Conservation (phyloP, 2,329 filamentous ascomycete species). For the Delphinella strobiligena region DNA sequence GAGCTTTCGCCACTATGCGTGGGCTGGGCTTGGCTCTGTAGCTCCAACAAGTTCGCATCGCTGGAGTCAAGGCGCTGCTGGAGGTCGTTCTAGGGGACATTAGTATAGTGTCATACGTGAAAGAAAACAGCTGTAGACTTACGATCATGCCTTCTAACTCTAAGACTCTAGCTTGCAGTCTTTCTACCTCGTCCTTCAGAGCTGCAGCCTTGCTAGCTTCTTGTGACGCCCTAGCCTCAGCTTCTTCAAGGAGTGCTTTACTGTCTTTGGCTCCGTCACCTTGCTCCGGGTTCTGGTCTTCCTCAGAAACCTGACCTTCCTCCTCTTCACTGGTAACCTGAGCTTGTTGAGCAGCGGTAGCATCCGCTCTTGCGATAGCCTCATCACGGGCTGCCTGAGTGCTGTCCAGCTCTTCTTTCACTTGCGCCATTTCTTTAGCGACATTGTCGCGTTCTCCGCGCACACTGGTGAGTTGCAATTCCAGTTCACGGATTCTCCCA, state of each 20-base stretch:
- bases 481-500: conserved; percentile 44
- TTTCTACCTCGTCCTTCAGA: conserved; percentile 29
- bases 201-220: conserved; percentile 24
- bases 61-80: conserved; percentile 6
- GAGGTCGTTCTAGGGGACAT: conserved; percentile 6
- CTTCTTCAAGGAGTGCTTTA: conserved; percentile 21
- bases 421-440: conserved; percentile 14
- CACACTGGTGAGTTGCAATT: conserved; percentile 39
- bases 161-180: conserved; percentile 48
- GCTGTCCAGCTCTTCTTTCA: conserved; percentile 44
- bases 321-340: conserved; percentile 7
- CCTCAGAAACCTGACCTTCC: conserved; percentile 14
- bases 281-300: no score
- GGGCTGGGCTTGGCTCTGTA: conserved; percentile 21
- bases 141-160: conserved; percentile 51
- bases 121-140: background rate
- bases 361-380: conserved; percentile 34
- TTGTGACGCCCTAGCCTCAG: conserved; percentile 27
- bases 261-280: no score
- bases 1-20: conserved; percentile 17
- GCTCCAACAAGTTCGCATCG: conserved; percentile 8
- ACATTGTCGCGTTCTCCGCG: conserved; percentile 51
- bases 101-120: conserved; percentile 1
- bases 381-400: conserved; percentile 54
- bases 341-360: conserved; percentile 17